Evolutionary conservation across 441 rosid genomes (phyloP).

Genomic region (Mallotus repandus): DNA sequence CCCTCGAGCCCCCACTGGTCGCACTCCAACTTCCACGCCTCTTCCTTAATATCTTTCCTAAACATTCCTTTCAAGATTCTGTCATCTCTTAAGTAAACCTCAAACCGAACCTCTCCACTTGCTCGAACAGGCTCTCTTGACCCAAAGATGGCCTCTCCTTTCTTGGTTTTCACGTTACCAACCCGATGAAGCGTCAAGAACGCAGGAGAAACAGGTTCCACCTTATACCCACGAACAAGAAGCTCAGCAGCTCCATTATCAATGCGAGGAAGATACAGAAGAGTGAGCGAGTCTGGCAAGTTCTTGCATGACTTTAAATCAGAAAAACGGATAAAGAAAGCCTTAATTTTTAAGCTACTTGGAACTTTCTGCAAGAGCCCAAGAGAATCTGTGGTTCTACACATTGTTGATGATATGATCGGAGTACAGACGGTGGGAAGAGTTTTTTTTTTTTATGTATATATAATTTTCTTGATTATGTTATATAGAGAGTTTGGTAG

Average conservation of each 20-base stretch:
- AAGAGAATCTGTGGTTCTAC: constrained; percentile 44
- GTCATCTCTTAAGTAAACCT: constrained; percentile 56
- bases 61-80: constrained; percentile 59
- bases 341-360: constrained; percentile 43
- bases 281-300: constrained; percentile 68
- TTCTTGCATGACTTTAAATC: constrained; percentile 18
- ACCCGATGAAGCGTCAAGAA: constrained; percentile 61
- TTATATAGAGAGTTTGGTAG: no score
- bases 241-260: no score
- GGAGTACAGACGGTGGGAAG: no score
- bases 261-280: constrained; percentile 17
- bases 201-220: constrained; percentile 54
- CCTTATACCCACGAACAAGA: constrained; percentile 45
- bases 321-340: constrained; percentile 57
- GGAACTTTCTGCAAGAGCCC: constrained; percentile 21
- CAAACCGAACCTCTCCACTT: constrained; percentile 62
- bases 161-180: constrained; percentile 29
- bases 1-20: constrained; percentile 23
- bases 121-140: constrained; percentile 57
- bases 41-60: constrained; percentile 39
- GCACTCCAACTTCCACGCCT: constrained; percentile 54
- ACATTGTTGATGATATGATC: constrained; percentile 23
- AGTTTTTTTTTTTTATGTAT: no score
- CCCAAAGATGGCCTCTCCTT: constrained; percentile 51
- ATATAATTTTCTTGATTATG: no score